Evolutionary conservation across 306 rosid genomes (phyloP).

Genomic region (Begonia peltatifolia): DNA sequence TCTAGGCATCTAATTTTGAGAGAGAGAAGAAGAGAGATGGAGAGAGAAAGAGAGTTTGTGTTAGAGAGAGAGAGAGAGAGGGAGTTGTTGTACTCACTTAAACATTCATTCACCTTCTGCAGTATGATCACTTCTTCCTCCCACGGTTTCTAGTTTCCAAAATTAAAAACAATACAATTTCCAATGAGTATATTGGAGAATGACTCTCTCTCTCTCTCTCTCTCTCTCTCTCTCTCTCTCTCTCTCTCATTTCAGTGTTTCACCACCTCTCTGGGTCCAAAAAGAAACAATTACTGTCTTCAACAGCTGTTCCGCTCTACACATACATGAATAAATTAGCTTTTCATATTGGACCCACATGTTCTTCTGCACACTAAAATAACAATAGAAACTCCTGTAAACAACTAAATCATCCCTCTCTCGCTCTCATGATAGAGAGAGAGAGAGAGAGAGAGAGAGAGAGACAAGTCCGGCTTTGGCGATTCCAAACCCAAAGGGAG

Average conservation of each 20-base stretch:
- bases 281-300: conserved; percentile 22
- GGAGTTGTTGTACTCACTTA: too few species aligned
- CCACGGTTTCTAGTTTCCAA: background rate
- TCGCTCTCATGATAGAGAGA: conserved; percentile 1
- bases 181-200: too few species aligned
- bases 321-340: conserved; percentile 13
- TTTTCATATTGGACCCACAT: conserved; percentile 43
- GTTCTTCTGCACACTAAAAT: conserved; percentile 14
- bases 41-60: conserved; percentile 19
- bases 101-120: too few species aligned
- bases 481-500: conserved; percentile 34
- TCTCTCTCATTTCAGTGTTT: conserved; percentile 10
- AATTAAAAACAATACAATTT: too few species aligned
- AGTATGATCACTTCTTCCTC: too few species aligned
- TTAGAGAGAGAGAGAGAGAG: conserved; percentile 34
- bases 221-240: too few species aligned
- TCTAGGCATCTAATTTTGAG: conserved; percentile 11
- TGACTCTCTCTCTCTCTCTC: too few species aligned
- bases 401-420: conserved; percentile 11
- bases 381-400: conserved; percentile 21
- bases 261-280: conserved; percentile 20
- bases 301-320: conserved; percentile 35
- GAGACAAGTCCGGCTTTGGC: conserved; percentile 21
- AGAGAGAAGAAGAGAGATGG: conserved; percentile 2
- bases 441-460: conserved; percentile 7